These are phyloP conservation scores for Pseudopithomyces maydicus DNA, from an alignment of 2,329 filamentous ascomycete species.

Conservation along the genomic window DNA sequence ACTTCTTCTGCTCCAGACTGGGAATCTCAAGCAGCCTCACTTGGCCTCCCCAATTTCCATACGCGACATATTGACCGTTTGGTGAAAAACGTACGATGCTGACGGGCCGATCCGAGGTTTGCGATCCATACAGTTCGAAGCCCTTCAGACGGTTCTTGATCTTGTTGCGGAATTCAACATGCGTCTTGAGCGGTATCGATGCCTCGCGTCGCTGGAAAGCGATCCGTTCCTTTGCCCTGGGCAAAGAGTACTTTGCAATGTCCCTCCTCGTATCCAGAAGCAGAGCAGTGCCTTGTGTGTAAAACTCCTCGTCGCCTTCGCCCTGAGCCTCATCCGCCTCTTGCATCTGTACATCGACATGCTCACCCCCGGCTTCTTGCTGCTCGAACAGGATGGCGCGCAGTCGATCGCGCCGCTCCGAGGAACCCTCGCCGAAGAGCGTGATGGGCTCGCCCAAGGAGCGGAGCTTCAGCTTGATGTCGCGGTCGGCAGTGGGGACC, in stretches of 20 bases:
- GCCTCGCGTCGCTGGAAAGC: conserved; percentile 80
- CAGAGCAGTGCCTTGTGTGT: conserved; percentile 78
- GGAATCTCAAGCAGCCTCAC: conserved; percentile 87
- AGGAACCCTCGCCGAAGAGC: conserved; percentile 87
- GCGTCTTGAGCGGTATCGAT: conserved; percentile 81
- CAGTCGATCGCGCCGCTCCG: conserved; percentile 83
- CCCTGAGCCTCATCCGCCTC: conserved; percentile 62
- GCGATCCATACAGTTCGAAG: conserved; percentile 91
- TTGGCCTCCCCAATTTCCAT: conserved; percentile 90
- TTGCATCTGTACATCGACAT: conserved; percentile 58
- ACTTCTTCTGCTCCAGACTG: conserved; percentile 75
- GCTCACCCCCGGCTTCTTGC: conserved; percentile 65
- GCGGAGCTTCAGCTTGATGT: conserved; percentile 79
- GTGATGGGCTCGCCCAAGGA: conserved; percentile 93
- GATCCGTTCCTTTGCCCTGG: conserved; percentile 76
- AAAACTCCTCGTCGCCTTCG: conserved; percentile 77
- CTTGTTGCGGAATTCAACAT: conserved; percentile 88
- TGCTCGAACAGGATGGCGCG: conserved; percentile 79
- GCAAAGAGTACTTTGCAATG: conserved; percentile 83
- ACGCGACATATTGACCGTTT: conserved; percentile 79
- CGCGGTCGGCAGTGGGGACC: conserved; percentile 90
- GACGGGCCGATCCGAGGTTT: conserved; percentile 88
- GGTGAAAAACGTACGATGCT: conserved; percentile 92
- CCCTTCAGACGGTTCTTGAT: conserved; percentile 81
- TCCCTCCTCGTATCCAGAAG: conserved; percentile 76